phyloP scores from a whole-genome alignment of 345 rosid genomes.

The Citrus inodora region DNA sequence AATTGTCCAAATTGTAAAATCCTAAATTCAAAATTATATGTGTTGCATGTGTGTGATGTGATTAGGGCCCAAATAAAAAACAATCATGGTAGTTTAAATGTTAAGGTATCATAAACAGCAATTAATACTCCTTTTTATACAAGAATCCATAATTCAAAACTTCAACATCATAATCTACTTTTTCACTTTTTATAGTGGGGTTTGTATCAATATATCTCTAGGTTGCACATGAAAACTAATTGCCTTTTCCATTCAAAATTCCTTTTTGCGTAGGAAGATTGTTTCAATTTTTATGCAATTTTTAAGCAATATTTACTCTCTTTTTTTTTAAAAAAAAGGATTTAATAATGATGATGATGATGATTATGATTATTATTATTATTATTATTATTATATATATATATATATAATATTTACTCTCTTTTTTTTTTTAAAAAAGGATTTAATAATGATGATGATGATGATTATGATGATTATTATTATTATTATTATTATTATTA shows the following conservation, averaged over 20 bases:
- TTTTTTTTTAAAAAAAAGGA: too few relatives aligned
- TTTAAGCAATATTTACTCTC: too few relatives aligned
- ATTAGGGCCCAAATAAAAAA: not conserved
- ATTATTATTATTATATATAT: too few relatives aligned
- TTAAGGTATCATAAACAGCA: not conserved
- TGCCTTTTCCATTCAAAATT: not conserved
- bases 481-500: too few relatives aligned
- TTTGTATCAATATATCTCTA: not conserved
- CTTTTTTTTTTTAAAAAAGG: fast-evolving
- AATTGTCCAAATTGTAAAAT: not conserved
- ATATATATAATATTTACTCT: too few relatives aligned
- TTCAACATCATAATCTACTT: not conserved
- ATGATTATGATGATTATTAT: too few relatives aligned
- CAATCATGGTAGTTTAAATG: constrained; percentile 4
- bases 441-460: too few relatives aligned
- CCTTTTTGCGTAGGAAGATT: too few relatives aligned
- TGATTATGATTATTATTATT: too few relatives aligned
- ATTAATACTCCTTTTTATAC: not conserved
- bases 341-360: too few relatives aligned
- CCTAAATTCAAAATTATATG: not conserved
- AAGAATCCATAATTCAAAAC: not conserved
- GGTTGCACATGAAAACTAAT: not conserved
- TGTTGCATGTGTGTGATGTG: not conserved
- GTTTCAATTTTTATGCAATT: too few relatives aligned
- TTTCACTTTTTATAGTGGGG: not conserved